Evolutionary conservation across 1,284 basidiomycete genomes (phyloP), one percentile per base, ranked within the genome.

Genomic region (Ganoderma sp.): DNA sequence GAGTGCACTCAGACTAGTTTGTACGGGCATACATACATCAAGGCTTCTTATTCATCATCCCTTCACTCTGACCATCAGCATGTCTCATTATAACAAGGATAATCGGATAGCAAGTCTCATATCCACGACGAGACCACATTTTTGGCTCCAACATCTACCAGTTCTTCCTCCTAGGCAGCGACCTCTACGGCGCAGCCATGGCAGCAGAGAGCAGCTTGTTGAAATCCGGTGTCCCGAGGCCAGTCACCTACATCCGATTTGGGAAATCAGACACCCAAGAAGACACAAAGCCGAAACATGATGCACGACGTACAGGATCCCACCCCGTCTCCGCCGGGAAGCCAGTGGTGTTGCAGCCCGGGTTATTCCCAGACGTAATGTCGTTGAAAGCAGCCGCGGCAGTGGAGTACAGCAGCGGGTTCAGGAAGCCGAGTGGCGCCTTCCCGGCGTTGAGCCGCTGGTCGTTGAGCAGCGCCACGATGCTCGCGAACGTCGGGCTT

Each of bases 391-490:
- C 72, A 52, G 63, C 37, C 1, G 57, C 69, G 50, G 45, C 69
- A 41, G 41, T 32, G n/a, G 63, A 58, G 54, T 72, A 72, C 65
- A 72, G 52, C 69, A 86, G 81, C 5, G 87, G 88, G 75, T 90
- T 90, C 63, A 90, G 78, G 78, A 89, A 90, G 0, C 88, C 88
- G 15, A 90, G 79, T 17, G 85, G 66, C 9, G 79, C 69, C 70
- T 81, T 81, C 0, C 84, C 82, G 8, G 77, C 77, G 3, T 74
- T 74, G n/a, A 86, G 73, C 17, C 84, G 81, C 6, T 81, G 84
- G 72, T 91, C 90, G 72, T 92, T 92, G 66, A 91, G 78, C 69
- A 91, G 81, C 2, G 87, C 80, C 2, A 91, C 75, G 63, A 92
- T 78, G 15, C 79, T 84, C 34, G 86, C 83, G 68, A 88, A 86